Percentiles rank a stretch among this genome's conserved stretches.
Conservation (phyloP, 1,139 yeast genomes). For the Magnusiomyces tetraspermus region DNA sequence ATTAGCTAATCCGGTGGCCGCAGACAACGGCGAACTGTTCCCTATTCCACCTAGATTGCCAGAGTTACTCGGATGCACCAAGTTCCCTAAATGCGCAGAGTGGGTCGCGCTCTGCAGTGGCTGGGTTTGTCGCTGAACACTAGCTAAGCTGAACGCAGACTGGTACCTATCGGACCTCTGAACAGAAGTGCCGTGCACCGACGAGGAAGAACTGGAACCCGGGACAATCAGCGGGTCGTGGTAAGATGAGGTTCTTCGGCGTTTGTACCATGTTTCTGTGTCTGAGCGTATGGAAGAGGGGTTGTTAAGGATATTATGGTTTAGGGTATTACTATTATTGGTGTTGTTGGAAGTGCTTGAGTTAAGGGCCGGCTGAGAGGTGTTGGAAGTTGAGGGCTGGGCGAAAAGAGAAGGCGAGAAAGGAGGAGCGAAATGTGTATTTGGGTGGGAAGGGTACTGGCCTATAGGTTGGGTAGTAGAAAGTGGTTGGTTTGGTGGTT, state of each 20-base stretch:
- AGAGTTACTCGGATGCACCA: too few relatives aligned
- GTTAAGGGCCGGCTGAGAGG: neutral
- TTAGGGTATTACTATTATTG: constrained; percentile 8
- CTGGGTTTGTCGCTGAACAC: constrained; percentile 7
- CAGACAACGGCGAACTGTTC: too few relatives aligned
- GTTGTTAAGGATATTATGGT: constrained; percentile 12
- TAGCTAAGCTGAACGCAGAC: constrained; percentile 21
- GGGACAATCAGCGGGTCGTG: constrained; percentile 24
- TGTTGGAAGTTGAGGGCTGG: neutral
- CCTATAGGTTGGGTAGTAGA: neutral
- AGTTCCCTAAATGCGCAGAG: too few relatives aligned
- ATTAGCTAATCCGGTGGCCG: too few relatives aligned
- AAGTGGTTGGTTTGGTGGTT: neutral
- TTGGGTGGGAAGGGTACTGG: neutral
- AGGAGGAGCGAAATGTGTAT: constrained; percentile 1
- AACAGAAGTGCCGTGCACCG: neutral
- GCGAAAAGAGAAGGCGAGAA: constrained; percentile 1
- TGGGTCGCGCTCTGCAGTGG: too few relatives aligned
- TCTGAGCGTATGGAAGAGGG: constrained; percentile 15
- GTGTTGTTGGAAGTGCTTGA: neutral
- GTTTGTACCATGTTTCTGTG: constrained; percentile 18
- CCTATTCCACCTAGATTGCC: too few relatives aligned
- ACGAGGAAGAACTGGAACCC: constrained; percentile 8
- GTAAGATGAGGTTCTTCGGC: constrained; percentile 26
- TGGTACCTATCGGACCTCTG: constrained; percentile 21